Conservation (phyloP, 78 protist species). For the Protostelium mycophagum region DNA sequence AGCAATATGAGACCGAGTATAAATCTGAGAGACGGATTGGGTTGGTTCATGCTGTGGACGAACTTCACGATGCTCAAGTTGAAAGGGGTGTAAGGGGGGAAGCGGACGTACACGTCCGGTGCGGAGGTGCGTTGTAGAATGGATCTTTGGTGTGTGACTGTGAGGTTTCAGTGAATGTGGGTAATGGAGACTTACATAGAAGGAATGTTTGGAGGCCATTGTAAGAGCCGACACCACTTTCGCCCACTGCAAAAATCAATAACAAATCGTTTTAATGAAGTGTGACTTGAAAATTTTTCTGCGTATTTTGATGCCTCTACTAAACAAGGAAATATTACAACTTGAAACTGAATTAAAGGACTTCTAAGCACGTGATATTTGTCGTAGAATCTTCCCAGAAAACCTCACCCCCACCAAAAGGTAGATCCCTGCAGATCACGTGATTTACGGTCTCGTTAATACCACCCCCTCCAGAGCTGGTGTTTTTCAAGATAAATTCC, state of each 20-base stretch:
- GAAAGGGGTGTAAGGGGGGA: background rate
- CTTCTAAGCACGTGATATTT: no score
- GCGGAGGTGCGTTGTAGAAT: background rate
- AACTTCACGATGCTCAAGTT: background rate
- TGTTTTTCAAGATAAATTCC: conserved; percentile 15
- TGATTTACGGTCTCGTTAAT: conserved; percentile 49
- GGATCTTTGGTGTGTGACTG: background rate
- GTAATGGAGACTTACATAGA: background rate
- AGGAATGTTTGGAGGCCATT: conserved; percentile 67
- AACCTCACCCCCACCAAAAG: conserved; percentile 96
- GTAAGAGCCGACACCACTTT: conserved; percentile 83
- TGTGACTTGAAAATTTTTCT: no score
- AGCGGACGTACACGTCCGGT: background rate
- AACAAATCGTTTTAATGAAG: no score
- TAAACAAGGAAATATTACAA: background rate
- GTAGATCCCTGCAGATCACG: conserved; percentile 55
- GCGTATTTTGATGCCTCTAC: no score
- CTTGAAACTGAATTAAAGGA: background rate
- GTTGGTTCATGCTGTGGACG: background rate
- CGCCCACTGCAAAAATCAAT: conserved; percentile 16
- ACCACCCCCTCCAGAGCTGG: conserved; percentile 42
- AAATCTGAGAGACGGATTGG: background rate
- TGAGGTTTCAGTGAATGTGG: background rate
- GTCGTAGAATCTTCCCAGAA: no score
- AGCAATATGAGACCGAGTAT: background rate